phyloP scores from a whole-genome alignment of 2,329 filamentous ascomycete species.

The Scedosporium dehoogii region DNA sequence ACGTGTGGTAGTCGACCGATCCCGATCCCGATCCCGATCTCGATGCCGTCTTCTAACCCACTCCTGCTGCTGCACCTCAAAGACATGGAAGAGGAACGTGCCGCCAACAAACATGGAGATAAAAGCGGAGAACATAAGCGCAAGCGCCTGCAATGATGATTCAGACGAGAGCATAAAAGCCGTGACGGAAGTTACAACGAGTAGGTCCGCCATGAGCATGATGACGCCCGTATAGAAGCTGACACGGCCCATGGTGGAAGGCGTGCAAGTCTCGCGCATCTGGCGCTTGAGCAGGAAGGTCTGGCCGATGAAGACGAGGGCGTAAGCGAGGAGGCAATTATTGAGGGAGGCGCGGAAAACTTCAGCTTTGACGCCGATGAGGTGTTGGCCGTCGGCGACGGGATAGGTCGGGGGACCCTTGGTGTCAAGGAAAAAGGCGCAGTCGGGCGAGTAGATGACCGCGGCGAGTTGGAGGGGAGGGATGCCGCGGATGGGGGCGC shows the following conservation, averaged over 20 bases:
- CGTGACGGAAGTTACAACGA: constrained; percentile 20
- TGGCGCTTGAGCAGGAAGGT: constrained; percentile 52
- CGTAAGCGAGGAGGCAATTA: constrained; percentile 47
- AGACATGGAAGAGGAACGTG: constrained; percentile 49
- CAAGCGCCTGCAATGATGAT: constrained; percentile 42
- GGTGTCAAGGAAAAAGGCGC: constrained; percentile 54
- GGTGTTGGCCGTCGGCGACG: constrained; percentile 40
- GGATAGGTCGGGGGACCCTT: constrained; percentile 50
- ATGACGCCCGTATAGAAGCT: constrained; percentile 53
- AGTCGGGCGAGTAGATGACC: constrained; percentile 59
- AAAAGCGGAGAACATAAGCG: constrained; percentile 40
- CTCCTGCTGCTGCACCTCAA: constrained; percentile 46
- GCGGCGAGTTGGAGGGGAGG: constrained; percentile 52
- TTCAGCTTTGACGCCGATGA: constrained; percentile 52
- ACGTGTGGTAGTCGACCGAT: too few relatives aligned
- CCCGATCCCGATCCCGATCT: too few relatives aligned
- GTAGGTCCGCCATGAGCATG: constrained; percentile 54
- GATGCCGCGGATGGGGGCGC: constrained; percentile 43
- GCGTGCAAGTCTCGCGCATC: constrained; percentile 57
- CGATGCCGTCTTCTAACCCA: constrained; percentile 33
- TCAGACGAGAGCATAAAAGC: constrained; percentile 9
- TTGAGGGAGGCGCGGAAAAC: constrained; percentile 46
- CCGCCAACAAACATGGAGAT: constrained; percentile 48
- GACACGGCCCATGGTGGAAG: constrained; percentile 56
- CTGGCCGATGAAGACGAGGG: constrained; percentile 49